phyloP scores from a whole-genome alignment of 208 protist species.

The Wallacemonas sp. region DNA sequence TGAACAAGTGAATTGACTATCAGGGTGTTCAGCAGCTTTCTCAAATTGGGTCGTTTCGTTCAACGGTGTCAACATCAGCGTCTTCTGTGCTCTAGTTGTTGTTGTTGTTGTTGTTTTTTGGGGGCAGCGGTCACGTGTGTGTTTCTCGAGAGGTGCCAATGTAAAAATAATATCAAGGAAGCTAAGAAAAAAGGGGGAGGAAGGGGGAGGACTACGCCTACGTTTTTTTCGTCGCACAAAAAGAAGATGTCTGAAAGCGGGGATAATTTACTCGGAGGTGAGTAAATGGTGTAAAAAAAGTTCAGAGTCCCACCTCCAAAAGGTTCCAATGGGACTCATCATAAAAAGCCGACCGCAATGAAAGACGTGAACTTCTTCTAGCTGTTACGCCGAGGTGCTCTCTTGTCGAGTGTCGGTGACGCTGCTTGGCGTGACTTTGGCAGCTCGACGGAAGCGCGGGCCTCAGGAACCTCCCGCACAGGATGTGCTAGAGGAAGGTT shows the following conservation, averaged over 20 bases:
- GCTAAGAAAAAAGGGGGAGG: background rate
- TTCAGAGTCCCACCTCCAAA: conserved; percentile 5
- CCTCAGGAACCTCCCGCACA: conserved; percentile 38
- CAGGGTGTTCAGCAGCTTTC: no score
- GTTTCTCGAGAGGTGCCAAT: no score
- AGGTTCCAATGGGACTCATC: conserved; percentile 5
- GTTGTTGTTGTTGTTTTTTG: no score
- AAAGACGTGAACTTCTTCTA: background rate
- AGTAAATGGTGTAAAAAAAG: background rate
- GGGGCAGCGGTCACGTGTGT: no score
- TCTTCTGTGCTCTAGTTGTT: no score
- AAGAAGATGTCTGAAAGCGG: background rate
- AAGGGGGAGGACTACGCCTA: background rate
- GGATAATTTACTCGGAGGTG: no score
- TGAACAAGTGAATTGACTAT: no score
- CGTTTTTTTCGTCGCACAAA: background rate
- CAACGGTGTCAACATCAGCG: no score
- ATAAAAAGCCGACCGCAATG: background rate
- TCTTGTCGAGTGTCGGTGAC: background rate
- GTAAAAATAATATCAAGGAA: background rate
- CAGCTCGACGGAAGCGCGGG: conserved; percentile 19
- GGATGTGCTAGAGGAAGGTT: conserved; percentile 2
- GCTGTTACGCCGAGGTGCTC: background rate
- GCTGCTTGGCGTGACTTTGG: background rate
- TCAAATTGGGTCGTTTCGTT: no score